Evolutionary conservation across 1,139 yeast species (phyloP), one percentile per base, ranked within the genome.

Genomic region (Suhomyces anneliseae): DNA sequence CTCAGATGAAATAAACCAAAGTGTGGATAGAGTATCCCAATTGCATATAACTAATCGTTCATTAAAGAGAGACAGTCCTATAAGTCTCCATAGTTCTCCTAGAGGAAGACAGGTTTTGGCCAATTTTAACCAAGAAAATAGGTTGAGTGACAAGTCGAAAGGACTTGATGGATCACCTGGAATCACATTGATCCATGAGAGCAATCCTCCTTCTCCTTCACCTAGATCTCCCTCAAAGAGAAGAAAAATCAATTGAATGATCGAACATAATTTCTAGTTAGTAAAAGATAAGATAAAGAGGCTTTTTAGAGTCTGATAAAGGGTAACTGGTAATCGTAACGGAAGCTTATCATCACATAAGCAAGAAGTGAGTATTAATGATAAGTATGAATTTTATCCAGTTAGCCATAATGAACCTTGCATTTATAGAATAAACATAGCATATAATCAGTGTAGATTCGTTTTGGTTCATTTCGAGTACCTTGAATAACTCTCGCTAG

Each of bases 11-110:
- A 48, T 49, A 6, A 48, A 51, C 27, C 51, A 46, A 12, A 52
- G 55, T 27, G 55, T 52, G 7, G 50, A 53, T 35, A 50, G 52
- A 5, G 56, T 55, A 11, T 51, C 55, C 11, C 54, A 54, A 34
- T 43, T 55, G 39, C 43, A 48, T 15, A 50, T 54, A 27, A 42
- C 47, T 32, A 32, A 35, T 6, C 32, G n/a, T 29, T 29, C n/a
- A 29, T 29, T 35, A 32, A 7, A 37, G 39, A 24, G 29, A 31
- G 46, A 27, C 33, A 32, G 36, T 14, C 36, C n/a, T 31, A 27
- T 8, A 7, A 15, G 4, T 10, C 27, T 4, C 8, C 35, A 35
- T 8, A 36, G 15, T 2, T 44, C 46, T 6, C 46, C 46, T 3
- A 19, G 43, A 27, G 39, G 43, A 19, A 32, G 46, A 14, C 33